Base-by-base conservation (phyloP, 345 rosid genomes). In the Combretum micranthum region DNA sequence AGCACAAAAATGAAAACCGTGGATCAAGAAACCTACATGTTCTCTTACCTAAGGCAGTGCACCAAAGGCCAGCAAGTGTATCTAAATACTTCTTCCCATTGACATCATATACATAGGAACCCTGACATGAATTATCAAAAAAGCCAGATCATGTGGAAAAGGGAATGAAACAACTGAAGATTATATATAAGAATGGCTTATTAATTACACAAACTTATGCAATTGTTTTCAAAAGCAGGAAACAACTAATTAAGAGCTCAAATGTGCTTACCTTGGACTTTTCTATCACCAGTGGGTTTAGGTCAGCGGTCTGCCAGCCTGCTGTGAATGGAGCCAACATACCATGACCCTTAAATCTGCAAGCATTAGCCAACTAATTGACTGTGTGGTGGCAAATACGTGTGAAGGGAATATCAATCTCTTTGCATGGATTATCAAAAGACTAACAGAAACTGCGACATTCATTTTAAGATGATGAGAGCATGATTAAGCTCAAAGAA, bases 321-420 rank as follows among this genome's bases (percentile, higher is more conserved):
- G 97, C 97, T 8, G 97, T 90, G 63, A 94, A 94, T 74, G 99
- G 97, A 48, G 96, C 99, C 69, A 94, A 79, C 99, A 94, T 94
- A 72, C 81, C 93, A 77, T 87, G 97, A 56, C 97, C 96, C 62
- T 90, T 90, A 69, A 65, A 83, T 69, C 99, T 94, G 82, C 19
- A 4, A 20, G 19, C 46, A 45, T n/a, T 45, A 19, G 39, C 9
- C 1, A 32, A 32, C n/a, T n/a, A 32, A 32, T 32, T 32, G 32
- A 25, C 6, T 3, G 6, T 25, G 32, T 25, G 32, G 32, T 3
- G 6, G 32, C 32, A 25, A 25, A 25, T 3, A 25, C 6, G 32
- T 3, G 32, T 7, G 32, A 32, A 32, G 39, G 39, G 10, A 32
- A 9, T 32, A 32, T 32, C 39, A 5, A 32, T 32, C 9, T 32